Conservation (phyloP, 805 yeast genomes). For the Blastobotrys chiropterorum region DNA sequence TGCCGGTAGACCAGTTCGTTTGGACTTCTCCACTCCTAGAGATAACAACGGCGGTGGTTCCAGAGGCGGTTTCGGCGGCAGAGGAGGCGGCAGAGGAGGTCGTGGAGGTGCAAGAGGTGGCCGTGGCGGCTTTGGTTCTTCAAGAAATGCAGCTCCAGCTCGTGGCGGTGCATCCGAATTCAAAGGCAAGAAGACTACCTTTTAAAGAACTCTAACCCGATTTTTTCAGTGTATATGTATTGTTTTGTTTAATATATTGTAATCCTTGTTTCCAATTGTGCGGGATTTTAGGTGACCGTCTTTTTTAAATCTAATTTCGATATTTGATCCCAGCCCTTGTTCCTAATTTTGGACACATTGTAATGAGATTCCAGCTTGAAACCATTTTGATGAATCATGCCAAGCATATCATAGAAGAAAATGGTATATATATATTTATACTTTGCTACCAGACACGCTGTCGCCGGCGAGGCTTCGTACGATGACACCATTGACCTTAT, state of each 20-base stretch:
- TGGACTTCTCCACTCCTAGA: constrained; percentile 91
- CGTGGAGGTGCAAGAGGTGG: constrained; percentile 28
- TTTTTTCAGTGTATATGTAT: constrained; percentile 2
- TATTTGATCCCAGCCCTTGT: background rate
- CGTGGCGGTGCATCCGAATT: constrained; percentile 67
- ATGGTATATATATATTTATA: too few relatives aligned
- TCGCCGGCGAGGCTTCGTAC: too few relatives aligned
- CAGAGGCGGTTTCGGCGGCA: constrained; percentile 30
- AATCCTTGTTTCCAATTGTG: constrained; percentile 8
- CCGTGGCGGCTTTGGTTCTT: constrained; percentile 20
- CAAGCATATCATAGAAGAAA: too few relatives aligned
- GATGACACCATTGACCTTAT: too few relatives aligned
- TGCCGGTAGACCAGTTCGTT: constrained; percentile 88
- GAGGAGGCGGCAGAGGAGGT: constrained; percentile 29
- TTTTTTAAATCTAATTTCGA: too few relatives aligned
- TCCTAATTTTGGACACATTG: too few relatives aligned
- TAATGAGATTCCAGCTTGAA: too few relatives aligned
- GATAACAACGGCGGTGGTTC: constrained; percentile 33
- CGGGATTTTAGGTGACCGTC: too few relatives aligned
- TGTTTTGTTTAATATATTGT: constrained; percentile 5
- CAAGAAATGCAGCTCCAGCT: constrained; percentile 39
- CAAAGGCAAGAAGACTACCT: constrained; percentile 52
- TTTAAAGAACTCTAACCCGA: constrained; percentile 19
- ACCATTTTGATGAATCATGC: too few relatives aligned
- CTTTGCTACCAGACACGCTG: too few relatives aligned